Conservation (phyloP, 163 green algal species). For the Scenedesmus sp. region DNA sequence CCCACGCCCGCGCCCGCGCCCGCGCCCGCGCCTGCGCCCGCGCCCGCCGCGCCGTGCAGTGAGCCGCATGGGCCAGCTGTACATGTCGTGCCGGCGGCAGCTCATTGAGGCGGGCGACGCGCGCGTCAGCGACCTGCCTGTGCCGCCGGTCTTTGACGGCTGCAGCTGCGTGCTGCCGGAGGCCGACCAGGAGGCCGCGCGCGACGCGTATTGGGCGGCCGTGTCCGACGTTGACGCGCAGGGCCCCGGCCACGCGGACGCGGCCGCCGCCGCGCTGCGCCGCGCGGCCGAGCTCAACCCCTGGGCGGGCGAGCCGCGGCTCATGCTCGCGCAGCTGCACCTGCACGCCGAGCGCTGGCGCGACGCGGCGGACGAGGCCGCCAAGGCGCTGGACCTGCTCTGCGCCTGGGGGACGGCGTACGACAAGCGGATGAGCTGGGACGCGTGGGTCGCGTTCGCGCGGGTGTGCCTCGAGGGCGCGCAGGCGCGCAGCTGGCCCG, state of each 20-base stretch:
- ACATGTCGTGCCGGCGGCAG: slow-evolving; percentile 31
- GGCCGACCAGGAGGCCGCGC: slow-evolving; percentile 35
- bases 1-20: too few relatives aligned
- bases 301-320: slow-evolving; percentile 49
- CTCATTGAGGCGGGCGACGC: background rate
- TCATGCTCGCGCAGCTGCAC: slow-evolving; percentile 51
- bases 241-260: slow-evolving; percentile 14
- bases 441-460: slow-evolving; percentile 49
- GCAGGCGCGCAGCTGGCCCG: slow-evolving; percentile 24
- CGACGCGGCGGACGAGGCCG: slow-evolving; percentile 5
- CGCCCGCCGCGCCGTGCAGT: too few relatives aligned
- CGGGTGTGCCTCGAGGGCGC: slow-evolving; percentile 34
- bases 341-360: slow-evolving; percentile 34
- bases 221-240: background rate
- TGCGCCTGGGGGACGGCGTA: slow-evolving; percentile 49
- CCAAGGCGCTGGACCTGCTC: slow-evolving; percentile 41
- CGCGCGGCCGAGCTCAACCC: slow-evolving; percentile 39
- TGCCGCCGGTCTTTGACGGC: slow-evolving; percentile 49
- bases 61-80: slow-evolving; percentile 47
- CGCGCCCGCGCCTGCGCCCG: too few relatives aligned
- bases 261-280: slow-evolving; percentile 24
- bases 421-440: slow-evolving; percentile 50
- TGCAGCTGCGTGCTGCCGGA: slow-evolving; percentile 41
- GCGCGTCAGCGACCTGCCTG: background rate
- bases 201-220: slow-evolving; percentile 50